Conservation (phyloP, 805 yeast genomes). For the Ogataea angusta region DNA sequence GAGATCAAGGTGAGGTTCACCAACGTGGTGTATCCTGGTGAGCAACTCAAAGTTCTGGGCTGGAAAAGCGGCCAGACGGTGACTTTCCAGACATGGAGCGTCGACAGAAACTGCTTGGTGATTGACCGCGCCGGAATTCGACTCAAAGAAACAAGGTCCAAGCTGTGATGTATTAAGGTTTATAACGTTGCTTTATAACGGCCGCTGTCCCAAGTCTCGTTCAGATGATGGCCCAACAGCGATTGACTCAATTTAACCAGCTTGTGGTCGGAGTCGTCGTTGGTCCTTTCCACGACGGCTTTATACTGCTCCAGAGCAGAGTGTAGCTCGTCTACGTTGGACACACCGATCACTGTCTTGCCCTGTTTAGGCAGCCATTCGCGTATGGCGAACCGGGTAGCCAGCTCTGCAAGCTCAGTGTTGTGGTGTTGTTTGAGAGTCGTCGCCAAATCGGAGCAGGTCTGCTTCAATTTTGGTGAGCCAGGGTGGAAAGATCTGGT, state of each 20-base stretch:
- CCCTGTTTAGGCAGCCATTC: conserved; percentile 52
- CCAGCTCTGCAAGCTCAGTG: conserved; percentile 75
- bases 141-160: conserved; percentile 31
- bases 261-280: conserved; percentile 41
- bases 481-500: conserved; percentile 86
- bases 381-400: conserved; percentile 70
- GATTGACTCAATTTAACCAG: conserved; percentile 42
- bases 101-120: conserved; percentile 74
- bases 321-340: conserved; percentile 59
- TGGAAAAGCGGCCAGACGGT: conserved; percentile 78
- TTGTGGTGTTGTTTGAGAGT: conserved; percentile 36
- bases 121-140: conserved; percentile 86
- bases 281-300: conserved; percentile 37
- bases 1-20: conserved; percentile 90
- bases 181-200: conserved; percentile 5
- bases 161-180: conserved; percentile 18
- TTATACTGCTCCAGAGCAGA: conserved; percentile 59
- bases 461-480: conserved; percentile 49
- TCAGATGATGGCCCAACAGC: conserved; percentile 49
- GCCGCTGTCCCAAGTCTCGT: conserved; percentile 61
- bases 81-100: conserved; percentile 76
- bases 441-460: conserved; percentile 44
- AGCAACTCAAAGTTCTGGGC: conserved; percentile 71
- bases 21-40: conserved; percentile 93
- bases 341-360: conserved; percentile 75